Evolutionary conservation across 2,329 filamentous ascomycete species (phyloP), one percentile per base, ranked within the genome.

Genomic region (Plectosphaerella sp.): DNA sequence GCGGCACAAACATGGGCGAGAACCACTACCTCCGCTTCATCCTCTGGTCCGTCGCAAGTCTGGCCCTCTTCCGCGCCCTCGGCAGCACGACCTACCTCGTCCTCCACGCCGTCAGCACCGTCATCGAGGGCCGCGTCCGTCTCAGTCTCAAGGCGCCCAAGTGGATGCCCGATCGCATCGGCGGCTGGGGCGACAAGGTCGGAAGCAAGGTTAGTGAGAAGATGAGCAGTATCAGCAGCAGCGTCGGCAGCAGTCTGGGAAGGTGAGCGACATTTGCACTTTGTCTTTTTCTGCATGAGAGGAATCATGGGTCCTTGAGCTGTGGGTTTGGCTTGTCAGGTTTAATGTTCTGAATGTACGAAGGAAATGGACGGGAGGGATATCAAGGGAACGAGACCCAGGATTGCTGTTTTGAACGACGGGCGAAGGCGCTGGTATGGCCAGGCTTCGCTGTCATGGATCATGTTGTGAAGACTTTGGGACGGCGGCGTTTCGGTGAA

Each of bases 21-120:
- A 99, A 99, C 74, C 84, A 88, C 66, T 99, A 99, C 69, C 80
- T 99, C 43, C 87, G 86, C 36, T 94, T 97, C 71, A 90, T 99
- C 65, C 79, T 99, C 20, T 99, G 94, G 94, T 77, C 82, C 28
- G 94, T 99, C 14, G 94, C 94, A 0, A 79, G 80, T 0, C 73
- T 99, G 24, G 94, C 95, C 1, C 74, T 94, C 7, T 96, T 99
- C 78, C 84, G 94, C 57, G 92, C 91, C 1, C 68, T 97, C 2
- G 94, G 94, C 0, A 87, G 82, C 10, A 86, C 85, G 1, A 82
- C 89, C 0, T 99, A 95, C 72, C 86, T 89, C 3, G 69, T 97
- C 54, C 85, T 97, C 63, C 93, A 95, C 64, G 74, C 86, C 35
- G 73, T 99, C 51, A 93, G 96, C 65, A 87, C 86, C 64, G 76